Conservation (phyloP, 495 filamentous ascomycete species). For the Daldinia grandis region DNA sequence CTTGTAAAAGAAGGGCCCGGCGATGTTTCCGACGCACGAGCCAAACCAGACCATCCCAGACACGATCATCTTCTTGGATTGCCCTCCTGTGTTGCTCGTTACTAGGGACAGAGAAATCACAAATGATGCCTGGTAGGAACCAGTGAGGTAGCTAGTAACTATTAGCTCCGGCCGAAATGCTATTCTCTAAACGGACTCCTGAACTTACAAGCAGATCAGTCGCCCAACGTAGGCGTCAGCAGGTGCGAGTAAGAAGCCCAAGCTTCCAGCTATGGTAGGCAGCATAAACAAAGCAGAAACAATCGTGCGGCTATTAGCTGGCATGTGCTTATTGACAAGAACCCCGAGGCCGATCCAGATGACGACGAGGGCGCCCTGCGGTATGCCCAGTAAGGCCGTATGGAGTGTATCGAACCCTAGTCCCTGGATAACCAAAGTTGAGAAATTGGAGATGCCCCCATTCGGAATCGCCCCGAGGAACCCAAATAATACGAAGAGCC, state of each 20-base stretch:
- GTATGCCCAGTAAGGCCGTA: conserved; percentile 16
- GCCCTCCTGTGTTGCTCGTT: conserved; percentile 16
- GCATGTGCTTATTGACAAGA: conserved; percentile 8
- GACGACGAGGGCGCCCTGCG: not conserved
- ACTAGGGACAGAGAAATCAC: conserved; percentile 12
- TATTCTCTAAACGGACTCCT: not conserved
- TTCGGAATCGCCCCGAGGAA: conserved; percentile 12
- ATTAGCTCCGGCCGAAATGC: not conserved
- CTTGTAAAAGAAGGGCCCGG: conserved; percentile 10
- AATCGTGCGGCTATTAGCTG: conserved; percentile 6
- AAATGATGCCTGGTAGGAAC: conserved; percentile 15
- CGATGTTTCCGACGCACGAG: conserved; percentile 13
- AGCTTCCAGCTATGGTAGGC: conserved; percentile 11
- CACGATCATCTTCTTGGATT: conserved; percentile 21
- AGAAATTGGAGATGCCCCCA: conserved; percentile 13
- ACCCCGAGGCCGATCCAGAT: conserved; percentile 1
- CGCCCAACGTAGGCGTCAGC: not conserved
- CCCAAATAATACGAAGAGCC: conserved; percentile 10
- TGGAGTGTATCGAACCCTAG: conserved; percentile 11
- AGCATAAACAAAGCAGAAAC: conserved; percentile 18
- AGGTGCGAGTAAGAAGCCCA: conserved; percentile 2
- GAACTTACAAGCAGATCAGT: not conserved
- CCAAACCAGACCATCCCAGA: conserved; percentile 17
- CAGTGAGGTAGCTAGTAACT: not conserved
- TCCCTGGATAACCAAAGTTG: conserved; percentile 14